Evolutionary conservation across 352 stramenopile species (phyloP), one percentile per base, ranked within the genome.

Genomic region (Globisporangium cederbergense): DNA sequence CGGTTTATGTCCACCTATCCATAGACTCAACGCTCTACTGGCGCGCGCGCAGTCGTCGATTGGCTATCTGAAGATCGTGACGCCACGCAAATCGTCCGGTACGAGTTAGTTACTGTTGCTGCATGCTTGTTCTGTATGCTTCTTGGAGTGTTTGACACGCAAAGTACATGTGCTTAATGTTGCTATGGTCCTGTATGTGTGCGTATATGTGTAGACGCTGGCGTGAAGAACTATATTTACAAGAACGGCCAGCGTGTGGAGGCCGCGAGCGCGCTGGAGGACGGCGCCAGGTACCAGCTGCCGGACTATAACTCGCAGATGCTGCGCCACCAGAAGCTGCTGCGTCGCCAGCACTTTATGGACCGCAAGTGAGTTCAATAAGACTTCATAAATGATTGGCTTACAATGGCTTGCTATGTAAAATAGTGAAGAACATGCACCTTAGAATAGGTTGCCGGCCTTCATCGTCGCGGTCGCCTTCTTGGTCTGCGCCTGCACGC

Each of bases 301-400:
- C 73, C 76, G 52, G 87, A 96, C 67, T 83, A 90, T 38, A 79
- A 92, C 34, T 77, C 55, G 9, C 81, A 87, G 32, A 79, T 92
- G 59, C 77, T 76, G 54, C 83, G 82, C 62, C 87, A 96, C 72
- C 76, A 87, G 54, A 77, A 92, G 62, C 74, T 96, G 45, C 50
- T 94, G 65, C 80, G 85, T 51, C 83, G 87, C 45, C 87, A 96
- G 73, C 71, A 96, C 73, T 96, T 96, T 72, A 87, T 96, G 83
- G 83, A 94, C 66, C 85, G 87, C 64, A 83, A 84, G 60, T 80
- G 71, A 60, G 71, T 67, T 20, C 60, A 74, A 0, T 58, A 16
- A 42, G 36, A 11, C 36, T 42, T 42, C 11, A 42, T 42, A 36
- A 5, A 36, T 36, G 32, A 36, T 36, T 36, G 32, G 7, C 0